A percentile compares a stretch with the other conserved stretches of the same genome.
Conservation (phyloP, 345 rosid genomes). For the Bretschneidera sinensis region DNA sequence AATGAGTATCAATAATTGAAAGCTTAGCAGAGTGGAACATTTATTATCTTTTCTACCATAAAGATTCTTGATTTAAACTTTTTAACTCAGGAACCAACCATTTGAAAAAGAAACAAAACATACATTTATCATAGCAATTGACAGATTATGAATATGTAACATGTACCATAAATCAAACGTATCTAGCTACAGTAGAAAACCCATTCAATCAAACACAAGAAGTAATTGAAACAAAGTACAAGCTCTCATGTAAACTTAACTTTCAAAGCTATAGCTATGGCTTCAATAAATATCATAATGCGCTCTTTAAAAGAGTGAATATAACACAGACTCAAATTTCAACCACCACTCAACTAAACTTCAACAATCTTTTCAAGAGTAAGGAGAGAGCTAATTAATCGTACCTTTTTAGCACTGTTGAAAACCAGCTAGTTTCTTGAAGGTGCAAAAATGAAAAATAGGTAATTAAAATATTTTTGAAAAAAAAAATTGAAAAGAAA, state of each 20-base stretch:
- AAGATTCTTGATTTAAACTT: conserved; percentile 1
- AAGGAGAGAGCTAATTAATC: not conserved
- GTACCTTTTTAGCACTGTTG: conserved; percentile 7
- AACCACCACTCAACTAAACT: conserved; percentile 37
- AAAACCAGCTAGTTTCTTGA: conserved; percentile 1
- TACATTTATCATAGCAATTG: no score
- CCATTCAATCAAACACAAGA: conserved; percentile 8
- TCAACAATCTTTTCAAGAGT: not conserved
- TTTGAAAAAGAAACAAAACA: not conserved
- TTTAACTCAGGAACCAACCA: conserved; percentile 18
- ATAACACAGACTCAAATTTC: conserved; percentile 16
- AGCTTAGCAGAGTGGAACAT: not conserved
- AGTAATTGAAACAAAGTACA: not conserved
- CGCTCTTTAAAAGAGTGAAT: conserved; percentile 17
- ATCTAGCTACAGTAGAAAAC: conserved; percentile 21
- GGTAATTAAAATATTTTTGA: not conserved
- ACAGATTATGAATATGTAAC: not conserved
- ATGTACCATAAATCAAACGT: conserved; percentile 13
- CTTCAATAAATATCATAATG: not conserved
- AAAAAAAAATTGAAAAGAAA: no score
- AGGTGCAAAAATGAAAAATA: conserved; percentile 19
- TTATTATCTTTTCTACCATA: no score
- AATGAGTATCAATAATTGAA: not conserved
- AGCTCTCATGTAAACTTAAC: not conserved
- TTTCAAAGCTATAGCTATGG: not conserved